phyloP scores from a whole-genome alignment of 148 eudicot genomes.

The Mesembryanthemum crystallinum region DNA sequence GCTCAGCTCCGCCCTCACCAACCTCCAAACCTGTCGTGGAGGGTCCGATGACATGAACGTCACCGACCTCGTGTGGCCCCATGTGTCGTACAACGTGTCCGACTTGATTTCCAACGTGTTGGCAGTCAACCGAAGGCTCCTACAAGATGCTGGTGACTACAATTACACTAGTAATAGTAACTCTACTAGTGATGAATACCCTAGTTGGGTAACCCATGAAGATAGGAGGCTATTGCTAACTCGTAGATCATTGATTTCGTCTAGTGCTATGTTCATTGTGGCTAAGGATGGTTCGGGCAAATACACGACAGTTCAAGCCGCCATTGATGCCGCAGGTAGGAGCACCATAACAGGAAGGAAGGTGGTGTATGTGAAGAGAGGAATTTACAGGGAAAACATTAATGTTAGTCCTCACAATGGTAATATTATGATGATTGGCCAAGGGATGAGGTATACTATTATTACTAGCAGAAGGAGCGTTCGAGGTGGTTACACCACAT shows the following conservation, averaged over 20 bases:
- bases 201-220: slow-evolving; percentile 34
- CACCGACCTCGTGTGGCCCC: slow-evolving; percentile 34
- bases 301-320: slow-evolving; percentile 42
- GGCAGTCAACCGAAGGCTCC: slow-evolving; percentile 33
- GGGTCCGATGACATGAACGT: slow-evolving; percentile 41
- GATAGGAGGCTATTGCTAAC: slow-evolving; percentile 26
- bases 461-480: slow-evolving; percentile 58
- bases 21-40: slow-evolving; percentile 38
- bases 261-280: slow-evolving; percentile 38
- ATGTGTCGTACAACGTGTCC: slow-evolving; percentile 38
- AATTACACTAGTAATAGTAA: background rate
- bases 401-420: slow-evolving; percentile 33
- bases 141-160: background rate
- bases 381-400: slow-evolving; percentile 47
- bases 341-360: slow-evolving; percentile 30
- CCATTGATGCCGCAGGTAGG: slow-evolving; percentile 43
- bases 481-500: slow-evolving; percentile 54
- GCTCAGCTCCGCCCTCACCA: slow-evolving; percentile 45
- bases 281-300: slow-evolving; percentile 35
- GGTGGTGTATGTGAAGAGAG: slow-evolving; percentile 40
- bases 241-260: slow-evolving; percentile 19
- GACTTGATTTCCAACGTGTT: slow-evolving; percentile 43
- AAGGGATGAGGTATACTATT: slow-evolving; percentile 53
- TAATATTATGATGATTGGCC: slow-evolving; percentile 66
- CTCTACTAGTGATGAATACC: slow-evolving; percentile 16